phyloP scores from a whole-genome alignment of 1,284 basidiomycete species.

The Termitomyces sp. region DNA sequence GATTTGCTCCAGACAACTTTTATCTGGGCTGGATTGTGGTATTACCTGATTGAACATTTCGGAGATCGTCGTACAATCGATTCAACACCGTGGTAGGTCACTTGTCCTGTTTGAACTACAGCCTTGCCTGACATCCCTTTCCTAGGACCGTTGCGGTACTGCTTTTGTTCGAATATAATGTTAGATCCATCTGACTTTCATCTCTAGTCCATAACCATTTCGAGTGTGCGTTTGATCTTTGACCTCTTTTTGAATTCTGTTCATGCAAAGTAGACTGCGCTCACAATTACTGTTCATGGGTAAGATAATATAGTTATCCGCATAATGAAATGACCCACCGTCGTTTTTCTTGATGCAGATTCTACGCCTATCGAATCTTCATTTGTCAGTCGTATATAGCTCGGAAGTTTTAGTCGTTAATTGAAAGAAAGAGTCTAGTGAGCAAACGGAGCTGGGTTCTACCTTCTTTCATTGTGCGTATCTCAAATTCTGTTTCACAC shows the following conservation, averaged over 20 bases:
- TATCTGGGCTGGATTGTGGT: constrained; percentile 3
- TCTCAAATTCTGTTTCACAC: neutral
- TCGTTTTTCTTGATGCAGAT: neutral
- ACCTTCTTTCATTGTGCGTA: constrained; percentile 1
- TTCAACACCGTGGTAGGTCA: neutral
- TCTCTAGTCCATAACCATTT: neutral
- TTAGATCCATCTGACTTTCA: neutral
- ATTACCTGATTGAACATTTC: constrained; percentile 1
- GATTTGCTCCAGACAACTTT: neutral
- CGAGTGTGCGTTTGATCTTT: neutral
- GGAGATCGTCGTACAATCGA: neutral
- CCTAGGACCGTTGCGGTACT: neutral
- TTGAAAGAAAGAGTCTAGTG: neutral
- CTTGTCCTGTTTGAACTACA: too few species aligned
- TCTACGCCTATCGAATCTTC: constrained; percentile 4
- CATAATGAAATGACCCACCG: neutral
- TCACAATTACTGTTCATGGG: neutral
- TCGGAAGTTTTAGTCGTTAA: neutral
- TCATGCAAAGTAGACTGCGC: neutral
- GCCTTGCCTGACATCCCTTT: neutral
- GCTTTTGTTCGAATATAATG: neutral
- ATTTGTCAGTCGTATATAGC: neutral
- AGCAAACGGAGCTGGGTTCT: neutral
- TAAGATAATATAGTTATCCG: neutral
- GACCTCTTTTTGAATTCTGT: neutral